Evolutionary conservation across 495 filamentous ascomycete species (phyloP).

Genomic region (Pyronema domesticum): DNA sequence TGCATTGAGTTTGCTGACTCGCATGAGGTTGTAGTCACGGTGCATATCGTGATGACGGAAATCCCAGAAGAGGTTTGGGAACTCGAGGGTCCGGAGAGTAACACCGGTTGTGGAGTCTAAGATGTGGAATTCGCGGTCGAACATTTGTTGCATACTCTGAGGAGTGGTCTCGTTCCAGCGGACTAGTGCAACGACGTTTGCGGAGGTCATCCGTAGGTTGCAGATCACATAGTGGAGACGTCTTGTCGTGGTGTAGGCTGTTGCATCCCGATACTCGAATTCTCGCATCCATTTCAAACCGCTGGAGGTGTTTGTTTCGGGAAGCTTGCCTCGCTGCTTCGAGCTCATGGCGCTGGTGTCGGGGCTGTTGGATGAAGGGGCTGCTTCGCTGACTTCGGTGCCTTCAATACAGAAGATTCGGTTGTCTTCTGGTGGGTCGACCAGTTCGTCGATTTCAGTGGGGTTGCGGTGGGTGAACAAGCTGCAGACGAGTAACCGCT

Average conservation of each 20-base stretch:
- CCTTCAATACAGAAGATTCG: constrained; percentile 19
- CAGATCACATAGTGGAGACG: constrained; percentile 19
- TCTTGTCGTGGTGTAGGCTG: constrained; percentile 2
- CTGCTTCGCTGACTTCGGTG: background rate
- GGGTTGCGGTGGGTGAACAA: constrained; percentile 13
- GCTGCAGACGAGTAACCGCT: constrained; percentile 17
- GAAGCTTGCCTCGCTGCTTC: constrained; percentile 8
- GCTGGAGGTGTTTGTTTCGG: constrained; percentile 3
- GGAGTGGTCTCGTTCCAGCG: constrained; percentile 20
- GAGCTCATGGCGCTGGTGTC: constrained; percentile 5
- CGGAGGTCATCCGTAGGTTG: constrained; percentile 15
- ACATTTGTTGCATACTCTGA: constrained; percentile 15
- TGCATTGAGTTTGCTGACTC: constrained; percentile 15
- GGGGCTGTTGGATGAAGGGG: too few species aligned
- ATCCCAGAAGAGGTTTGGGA: constrained; percentile 24
- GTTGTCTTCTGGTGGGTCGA: constrained; percentile 18
- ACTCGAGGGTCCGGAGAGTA: constrained; percentile 12
- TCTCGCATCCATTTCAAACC: constrained; percentile 16
- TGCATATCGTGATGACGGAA: constrained; percentile 23
- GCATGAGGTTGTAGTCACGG: constrained; percentile 15
- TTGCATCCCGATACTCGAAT: constrained; percentile 10
- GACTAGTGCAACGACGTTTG: constrained; percentile 13
- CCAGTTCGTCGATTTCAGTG: constrained; percentile 8
- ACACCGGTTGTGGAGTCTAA: constrained; percentile 16
- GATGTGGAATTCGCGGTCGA: constrained; percentile 22